Evolutionary conservation across 1,139 yeast genomes (phyloP).

Genomic region (Saccharomyces pastorianus): DNA sequence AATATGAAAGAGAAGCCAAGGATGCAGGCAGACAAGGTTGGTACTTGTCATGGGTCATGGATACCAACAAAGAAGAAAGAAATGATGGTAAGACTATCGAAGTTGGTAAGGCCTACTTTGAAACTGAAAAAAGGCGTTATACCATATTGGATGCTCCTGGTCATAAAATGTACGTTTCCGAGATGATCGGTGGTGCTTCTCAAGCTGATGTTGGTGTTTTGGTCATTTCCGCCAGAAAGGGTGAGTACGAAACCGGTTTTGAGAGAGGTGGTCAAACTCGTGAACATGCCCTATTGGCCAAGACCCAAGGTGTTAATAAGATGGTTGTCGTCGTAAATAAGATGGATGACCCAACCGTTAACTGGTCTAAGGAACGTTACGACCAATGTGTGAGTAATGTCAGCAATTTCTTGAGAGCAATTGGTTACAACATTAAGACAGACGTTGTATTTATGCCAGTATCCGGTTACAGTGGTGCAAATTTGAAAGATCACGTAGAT

Average conservation of each 20-base stretch:
- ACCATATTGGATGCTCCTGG: constrained; percentile 99
- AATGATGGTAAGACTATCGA: constrained; percentile 98
- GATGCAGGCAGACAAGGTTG: constrained; percentile 99
- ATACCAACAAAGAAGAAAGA: constrained; percentile 97
- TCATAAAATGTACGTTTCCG: constrained; percentile 95
- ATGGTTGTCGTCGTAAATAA: constrained; percentile 90
- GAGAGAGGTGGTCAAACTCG: constrained; percentile 91
- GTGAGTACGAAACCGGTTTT: constrained; percentile 95
- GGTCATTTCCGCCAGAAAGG: constrained; percentile 84
- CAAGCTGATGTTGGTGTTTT: constrained; percentile 93
- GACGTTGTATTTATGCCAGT: constrained; percentile 93
- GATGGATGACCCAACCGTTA: constrained; percentile 97
- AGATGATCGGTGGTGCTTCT: constrained; percentile 99
- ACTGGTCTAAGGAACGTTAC: constrained; percentile 93
- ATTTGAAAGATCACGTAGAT: constrained; percentile 78
- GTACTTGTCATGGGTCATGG: constrained; percentile 99
- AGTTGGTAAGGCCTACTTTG: constrained; percentile 95
- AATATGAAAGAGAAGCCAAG: constrained; percentile 95
- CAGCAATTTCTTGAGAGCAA: constrained; percentile 69
- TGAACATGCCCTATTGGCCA: constrained; percentile 86
- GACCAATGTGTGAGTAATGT: constrained; percentile 89
- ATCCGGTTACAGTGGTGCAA: constrained; percentile 96
- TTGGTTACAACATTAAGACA: constrained; percentile 76
- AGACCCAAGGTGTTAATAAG: constrained; percentile 85
- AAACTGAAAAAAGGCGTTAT: constrained; percentile 95